A percentile compares a stretch with the other conserved stretches of the same genome.
Conservation (phyloP, 129 eudicot genomes). For the Tagetes erecta region DNA sequence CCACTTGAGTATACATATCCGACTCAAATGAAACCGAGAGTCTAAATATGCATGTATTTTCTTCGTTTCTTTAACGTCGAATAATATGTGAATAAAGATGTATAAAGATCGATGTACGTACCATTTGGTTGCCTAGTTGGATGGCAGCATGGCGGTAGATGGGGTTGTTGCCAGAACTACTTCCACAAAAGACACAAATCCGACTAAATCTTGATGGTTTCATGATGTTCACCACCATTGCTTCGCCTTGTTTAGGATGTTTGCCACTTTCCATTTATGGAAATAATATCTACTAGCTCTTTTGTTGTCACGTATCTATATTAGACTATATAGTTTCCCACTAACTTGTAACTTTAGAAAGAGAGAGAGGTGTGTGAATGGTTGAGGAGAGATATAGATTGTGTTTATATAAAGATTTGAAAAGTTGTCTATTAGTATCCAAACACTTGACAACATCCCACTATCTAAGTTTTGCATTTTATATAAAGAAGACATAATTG, state of each 20-base stretch:
- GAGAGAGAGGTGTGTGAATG: slow-evolving; percentile 8
- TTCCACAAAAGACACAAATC: slow-evolving; percentile 92
- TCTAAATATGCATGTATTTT: neutral
- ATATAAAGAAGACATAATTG: slow-evolving; percentile 19
- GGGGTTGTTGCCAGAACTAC: slow-evolving; percentile 85
- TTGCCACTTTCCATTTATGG: slow-evolving; percentile 32
- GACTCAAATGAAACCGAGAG: too few species aligned
- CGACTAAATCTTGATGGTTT: slow-evolving; percentile 61
- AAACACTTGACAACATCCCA: slow-evolving; percentile 39
- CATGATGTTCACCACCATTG: slow-evolving; percentile 8
- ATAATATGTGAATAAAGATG: neutral
- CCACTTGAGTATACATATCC: too few species aligned
- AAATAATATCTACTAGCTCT: slow-evolving; percentile 2
- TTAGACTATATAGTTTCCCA: slow-evolving; percentile 19
- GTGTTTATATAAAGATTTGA: slow-evolving; percentile 32
- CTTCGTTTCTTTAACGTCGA: neutral
- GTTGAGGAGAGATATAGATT: slow-evolving; percentile 25
- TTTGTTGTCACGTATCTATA: slow-evolving; percentile 21
- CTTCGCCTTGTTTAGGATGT: slow-evolving; percentile 19
- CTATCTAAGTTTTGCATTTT: slow-evolving; percentile 5
- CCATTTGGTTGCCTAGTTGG: slow-evolving; percentile 79
- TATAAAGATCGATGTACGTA: slow-evolving; percentile 18
- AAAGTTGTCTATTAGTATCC: slow-evolving; percentile 11
- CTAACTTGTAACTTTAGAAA: neutral
- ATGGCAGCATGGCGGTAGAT: slow-evolving; percentile 71